A percentile compares a stretch with the other conserved stretches of the same genome.
phyloP scores from a whole-genome alignment of 805 yeast species.

The Tetrapisispora pingtungensis region DNA sequence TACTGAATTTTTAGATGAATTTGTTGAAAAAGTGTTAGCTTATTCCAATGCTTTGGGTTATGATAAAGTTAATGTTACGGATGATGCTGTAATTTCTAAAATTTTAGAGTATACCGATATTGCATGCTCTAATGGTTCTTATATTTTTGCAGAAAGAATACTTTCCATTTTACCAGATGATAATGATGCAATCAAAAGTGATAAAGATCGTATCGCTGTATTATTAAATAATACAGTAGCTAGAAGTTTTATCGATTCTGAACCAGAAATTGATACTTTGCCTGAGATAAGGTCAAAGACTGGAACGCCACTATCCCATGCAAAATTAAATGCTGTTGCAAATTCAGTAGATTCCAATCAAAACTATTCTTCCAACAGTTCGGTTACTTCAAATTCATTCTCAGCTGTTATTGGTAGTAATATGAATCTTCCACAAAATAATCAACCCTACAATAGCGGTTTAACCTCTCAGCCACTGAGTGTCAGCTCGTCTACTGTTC shows the following conservation, averaged over 20 bases:
- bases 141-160: constrained; percentile 65
- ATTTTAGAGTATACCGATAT: constrained; percentile 74
- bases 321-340: background rate
- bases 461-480: background rate
- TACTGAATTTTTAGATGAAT: constrained; percentile 66
- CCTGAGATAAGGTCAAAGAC: background rate
- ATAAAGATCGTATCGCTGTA: constrained; percentile 65
- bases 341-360: background rate
- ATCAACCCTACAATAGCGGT: background rate
- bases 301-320: background rate
- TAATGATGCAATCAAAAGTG: constrained; percentile 58
- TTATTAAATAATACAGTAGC: constrained; percentile 40
- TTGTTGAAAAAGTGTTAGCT: constrained; percentile 74
- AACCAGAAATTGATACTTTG: background rate
- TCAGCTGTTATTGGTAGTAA: background rate
- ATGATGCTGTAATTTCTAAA: constrained; percentile 34
- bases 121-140: constrained; percentile 71
- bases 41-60: constrained; percentile 28
- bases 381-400: background rate
- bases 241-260: constrained; percentile 1
- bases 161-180: constrained; percentile 63
- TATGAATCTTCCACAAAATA: background rate
- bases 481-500: background rate
- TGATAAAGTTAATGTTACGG: constrained; percentile 12
- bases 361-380: background rate